phyloP scores from a whole-genome alignment of 2,329 filamentous ascomycete genomes.

The Fusarium domesticum region DNA sequence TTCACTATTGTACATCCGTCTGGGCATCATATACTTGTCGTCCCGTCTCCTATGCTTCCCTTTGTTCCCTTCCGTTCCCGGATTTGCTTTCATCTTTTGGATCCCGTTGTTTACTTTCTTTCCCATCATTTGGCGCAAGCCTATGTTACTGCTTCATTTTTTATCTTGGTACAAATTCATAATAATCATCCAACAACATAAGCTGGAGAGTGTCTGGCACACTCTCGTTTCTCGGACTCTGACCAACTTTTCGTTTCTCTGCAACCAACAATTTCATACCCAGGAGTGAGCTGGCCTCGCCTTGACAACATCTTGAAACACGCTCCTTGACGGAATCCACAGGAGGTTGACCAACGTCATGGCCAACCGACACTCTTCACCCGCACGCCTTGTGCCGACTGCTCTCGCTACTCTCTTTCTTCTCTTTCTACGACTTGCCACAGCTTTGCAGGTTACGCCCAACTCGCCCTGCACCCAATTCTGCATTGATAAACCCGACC shows the following conservation, averaged over 20 bases:
- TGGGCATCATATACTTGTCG: constrained; percentile 8
- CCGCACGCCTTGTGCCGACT: constrained; percentile 5
- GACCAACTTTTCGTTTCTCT: constrained; percentile 1
- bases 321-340: background rate
- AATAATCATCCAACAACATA: constrained; percentile 4
- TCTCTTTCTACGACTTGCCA: constrained; percentile 26
- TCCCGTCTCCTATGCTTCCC: constrained; percentile 5
- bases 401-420: constrained; percentile 4
- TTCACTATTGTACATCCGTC: background rate
- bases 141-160: constrained; percentile 2
- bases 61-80: background rate
- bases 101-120: constrained; percentile 6
- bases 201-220: constrained; percentile 12
- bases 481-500: constrained; percentile 43
- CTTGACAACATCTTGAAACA: background rate
- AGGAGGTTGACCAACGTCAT: constrained; percentile 5
- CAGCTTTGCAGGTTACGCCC: constrained; percentile 49
- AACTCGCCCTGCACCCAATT: constrained; percentile 53
- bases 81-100: constrained; percentile 6
- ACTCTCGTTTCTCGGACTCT: constrained; percentile 1
- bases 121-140: constrained; percentile 1
- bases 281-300: background rate
- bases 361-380: background rate
- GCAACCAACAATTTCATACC: background rate
- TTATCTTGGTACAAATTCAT: background rate